These are phyloP conservation scores for Sporothrix inflata DNA, from an alignment of 2,329 filamentous ascomycete species.

Conservation along the genomic window DNA sequence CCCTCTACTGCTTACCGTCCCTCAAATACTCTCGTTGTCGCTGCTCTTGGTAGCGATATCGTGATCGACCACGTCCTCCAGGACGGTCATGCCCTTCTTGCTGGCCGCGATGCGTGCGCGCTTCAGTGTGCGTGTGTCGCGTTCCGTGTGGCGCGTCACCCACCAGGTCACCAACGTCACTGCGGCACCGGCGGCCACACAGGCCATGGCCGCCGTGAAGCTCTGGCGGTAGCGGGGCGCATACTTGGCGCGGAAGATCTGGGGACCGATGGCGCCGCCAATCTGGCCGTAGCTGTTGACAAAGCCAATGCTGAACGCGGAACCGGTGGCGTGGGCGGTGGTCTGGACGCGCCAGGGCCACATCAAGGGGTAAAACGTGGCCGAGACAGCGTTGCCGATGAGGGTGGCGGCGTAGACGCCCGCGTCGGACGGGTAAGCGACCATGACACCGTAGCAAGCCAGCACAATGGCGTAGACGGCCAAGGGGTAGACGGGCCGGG, in stretches of 20 bases:
- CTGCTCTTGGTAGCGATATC: conserved; percentile 24
- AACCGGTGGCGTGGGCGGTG: conserved; percentile 29
- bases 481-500: conserved; percentile 29
- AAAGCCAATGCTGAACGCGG: conserved; percentile 32
- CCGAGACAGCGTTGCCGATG: conserved; percentile 50
- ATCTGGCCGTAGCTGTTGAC: conserved; percentile 34
- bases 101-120: conserved; percentile 25
- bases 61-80: conserved; percentile 32
- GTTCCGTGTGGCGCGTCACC: conserved; percentile 29
- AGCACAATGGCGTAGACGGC: conserved; percentile 26
- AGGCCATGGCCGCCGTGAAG: conserved; percentile 31
- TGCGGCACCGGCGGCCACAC: conserved; percentile 21
- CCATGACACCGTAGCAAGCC: conserved; percentile 30
- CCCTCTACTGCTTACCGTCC: too few relatives aligned
- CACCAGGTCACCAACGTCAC: conserved; percentile 31
- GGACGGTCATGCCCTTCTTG: conserved; percentile 29
- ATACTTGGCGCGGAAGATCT: conserved; percentile 32
- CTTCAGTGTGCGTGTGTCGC: conserved; percentile 30
- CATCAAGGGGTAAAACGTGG: conserved; percentile 40
- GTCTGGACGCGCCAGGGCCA: conserved; percentile 33
- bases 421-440: conserved; percentile 33
- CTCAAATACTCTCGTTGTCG: conserved; percentile 9
- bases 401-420: conserved; percentile 47
- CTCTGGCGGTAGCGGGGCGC: conserved; percentile 29
- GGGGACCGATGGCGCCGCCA: conserved; percentile 31